phyloP scores from a whole-genome alignment of 1,284 basidiomycete species.

The Ustilago bromivora region DNA sequence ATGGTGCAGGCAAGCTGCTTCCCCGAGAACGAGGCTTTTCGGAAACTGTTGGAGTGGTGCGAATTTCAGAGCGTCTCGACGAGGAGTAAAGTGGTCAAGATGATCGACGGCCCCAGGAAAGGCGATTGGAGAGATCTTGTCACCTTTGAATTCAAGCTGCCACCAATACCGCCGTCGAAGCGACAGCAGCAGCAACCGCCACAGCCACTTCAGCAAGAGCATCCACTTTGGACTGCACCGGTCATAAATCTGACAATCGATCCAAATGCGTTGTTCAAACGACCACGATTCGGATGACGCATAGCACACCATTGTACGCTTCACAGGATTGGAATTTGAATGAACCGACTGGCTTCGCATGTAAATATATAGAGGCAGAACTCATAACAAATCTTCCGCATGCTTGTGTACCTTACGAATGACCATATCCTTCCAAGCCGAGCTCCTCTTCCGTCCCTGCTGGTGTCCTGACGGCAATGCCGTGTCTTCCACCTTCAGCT shows the following conservation, averaged over 20 bases:
- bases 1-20: conserved; percentile 43
- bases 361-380: conserved; percentile 17
- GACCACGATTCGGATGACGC: conserved; percentile 20
- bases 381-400: conserved; percentile 7
- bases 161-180: conserved; percentile 12
- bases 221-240: not conserved
- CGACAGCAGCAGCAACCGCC: conserved; percentile 8
- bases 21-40: conserved; percentile 26
- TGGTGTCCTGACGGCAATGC: conserved; percentile 34
- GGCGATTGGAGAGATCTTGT: conserved; percentile 39
- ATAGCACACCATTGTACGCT: not conserved
- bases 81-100: conserved; percentile 18
- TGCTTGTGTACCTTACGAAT: conserved; percentile 8
- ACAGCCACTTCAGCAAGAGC: not conserved
- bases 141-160: conserved; percentile 18
- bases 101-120: conserved; percentile 35
- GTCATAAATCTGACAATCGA: conserved; percentile 29
- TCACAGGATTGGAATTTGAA: not conserved
- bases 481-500: conserved; percentile 29
- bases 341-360: not conserved
- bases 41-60: conserved; percentile 15
- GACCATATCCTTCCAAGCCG: conserved; percentile 44
- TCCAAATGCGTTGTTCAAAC: conserved; percentile 31
- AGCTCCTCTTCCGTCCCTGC: conserved; percentile 46
- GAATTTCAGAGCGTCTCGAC: conserved; percentile 12